A percentile compares a stretch with the other conserved stretches of the same genome.
These are phyloP conservation scores for Cordyceps militaris DNA, from an alignment of 2,329 filamentous ascomycete genomes.

Conservation along the genomic window DNA sequence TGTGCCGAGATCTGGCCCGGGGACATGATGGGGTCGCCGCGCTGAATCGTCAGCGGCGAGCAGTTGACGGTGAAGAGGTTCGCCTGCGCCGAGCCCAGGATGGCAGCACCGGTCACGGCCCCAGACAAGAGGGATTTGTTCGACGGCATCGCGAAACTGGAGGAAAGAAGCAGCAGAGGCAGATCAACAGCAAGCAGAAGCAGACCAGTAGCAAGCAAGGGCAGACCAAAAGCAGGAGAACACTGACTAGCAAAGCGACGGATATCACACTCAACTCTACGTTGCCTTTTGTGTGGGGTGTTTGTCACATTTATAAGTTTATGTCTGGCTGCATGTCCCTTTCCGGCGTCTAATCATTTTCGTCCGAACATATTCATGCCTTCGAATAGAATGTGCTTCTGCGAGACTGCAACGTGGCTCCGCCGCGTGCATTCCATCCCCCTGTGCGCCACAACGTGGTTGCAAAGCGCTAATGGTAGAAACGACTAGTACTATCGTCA, in stretches of 20 bases:
- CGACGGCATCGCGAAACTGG: background rate
- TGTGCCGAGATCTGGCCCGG: slow-evolving; percentile 48
- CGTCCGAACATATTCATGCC: background rate
- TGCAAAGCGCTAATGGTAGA: background rate
- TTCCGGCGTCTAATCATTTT: background rate
- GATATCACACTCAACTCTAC: background rate
- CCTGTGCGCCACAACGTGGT: background rate
- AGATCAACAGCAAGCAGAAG: background rate
- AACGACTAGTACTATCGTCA: background rate
- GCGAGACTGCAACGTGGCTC: too few relatives aligned
- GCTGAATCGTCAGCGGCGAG: slow-evolving; percentile 28
- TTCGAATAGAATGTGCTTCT: background rate
- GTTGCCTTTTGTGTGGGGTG: background rate
- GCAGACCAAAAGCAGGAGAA: background rate
- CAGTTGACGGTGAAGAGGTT: slow-evolving; percentile 24
- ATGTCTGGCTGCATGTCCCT: background rate
- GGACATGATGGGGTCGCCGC: slow-evolving; percentile 52
- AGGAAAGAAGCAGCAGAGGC: background rate
- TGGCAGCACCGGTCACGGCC: background rate
- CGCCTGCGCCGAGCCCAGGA: background rate
- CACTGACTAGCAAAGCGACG: background rate
- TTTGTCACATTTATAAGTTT: background rate
- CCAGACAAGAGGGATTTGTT: background rate
- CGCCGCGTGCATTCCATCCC: too few relatives aligned
- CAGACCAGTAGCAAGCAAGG: background rate